These are phyloP conservation scores for Blumeriella jaapii DNA, from an alignment of 2,329 filamentous ascomycete genomes.

Conservation along the genomic window DNA sequence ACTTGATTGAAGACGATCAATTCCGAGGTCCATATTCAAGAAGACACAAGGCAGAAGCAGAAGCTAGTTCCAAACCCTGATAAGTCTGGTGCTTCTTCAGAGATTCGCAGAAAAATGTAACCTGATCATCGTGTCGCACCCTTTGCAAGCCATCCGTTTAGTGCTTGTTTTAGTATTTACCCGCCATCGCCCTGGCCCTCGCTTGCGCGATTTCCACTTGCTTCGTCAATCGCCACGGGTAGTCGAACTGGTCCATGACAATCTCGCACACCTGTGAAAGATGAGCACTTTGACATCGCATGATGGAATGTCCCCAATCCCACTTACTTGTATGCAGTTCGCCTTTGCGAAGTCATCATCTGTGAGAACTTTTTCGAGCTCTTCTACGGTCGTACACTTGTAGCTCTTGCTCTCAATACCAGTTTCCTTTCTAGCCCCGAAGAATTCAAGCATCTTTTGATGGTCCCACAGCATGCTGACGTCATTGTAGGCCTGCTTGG, in stretches of 20 bases:
- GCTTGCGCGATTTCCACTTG: conserved; percentile 5
- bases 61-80: too few relatives aligned
- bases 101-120: too few relatives aligned
- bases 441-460: conserved; percentile 36
- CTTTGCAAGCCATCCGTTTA: too few relatives aligned
- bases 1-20: too few relatives aligned
- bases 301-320: too few relatives aligned
- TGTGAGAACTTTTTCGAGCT: conserved; percentile 32
- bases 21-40: too few relatives aligned
- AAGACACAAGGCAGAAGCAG: too few relatives aligned
- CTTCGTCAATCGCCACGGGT: conserved; percentile 10
- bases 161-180: background rate
- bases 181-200: conserved; percentile 1
- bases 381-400: conserved; percentile 33
- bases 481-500: conserved; percentile 43
- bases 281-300: too few relatives aligned
- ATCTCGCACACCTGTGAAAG: conserved; percentile 11
- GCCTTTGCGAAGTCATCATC: conserved; percentile 25
- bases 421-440: conserved; percentile 34
- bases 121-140: too few relatives aligned
- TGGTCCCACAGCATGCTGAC: conserved; percentile 40
- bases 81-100: too few relatives aligned
- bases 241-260: conserved; percentile 10
- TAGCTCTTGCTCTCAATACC: conserved; percentile 23
- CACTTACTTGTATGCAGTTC: conserved; percentile 14